Base-by-base conservation (phyloP, 169 alveolate species). In the Plasmodium berghei region DNA sequence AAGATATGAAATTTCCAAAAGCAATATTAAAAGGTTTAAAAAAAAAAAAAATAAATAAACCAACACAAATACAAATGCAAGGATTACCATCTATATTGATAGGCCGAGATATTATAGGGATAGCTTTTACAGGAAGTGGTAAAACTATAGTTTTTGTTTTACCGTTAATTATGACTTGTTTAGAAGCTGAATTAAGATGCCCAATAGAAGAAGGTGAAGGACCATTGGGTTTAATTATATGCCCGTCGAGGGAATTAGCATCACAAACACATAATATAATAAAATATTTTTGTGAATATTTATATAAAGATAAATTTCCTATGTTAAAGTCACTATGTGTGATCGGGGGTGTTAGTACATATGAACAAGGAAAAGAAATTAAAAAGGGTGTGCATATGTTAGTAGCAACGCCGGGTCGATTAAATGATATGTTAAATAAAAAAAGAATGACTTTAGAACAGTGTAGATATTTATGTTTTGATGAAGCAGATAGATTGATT, bases 341-440 rank as follows among this genome's bases (percentile, higher is more conserved):
- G 73, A 96, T 96, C 28, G 98, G 98, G 2, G 98, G 98, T 42
- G 91, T 91, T 55, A 92, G 93, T 49, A 74, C 93, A 20, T 86
- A 46, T 48, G 95, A 93, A 4, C 97, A 95, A 92, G 95, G 92
- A 49, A 48, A 72, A 59, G 89, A 77, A 28, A 69, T 96, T 18
- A 91, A 93, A 66, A 85, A 93, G 40, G 99, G 99, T 6, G 94
- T 97, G 10, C 99, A 99, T 93, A 95, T 97, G 91, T 94, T 98
- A n/a, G 98, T 98, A 22, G 99, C 99, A 24, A 98, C 99, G 6
- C 99, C 99, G 0, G 99, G 99, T 4, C 87, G 99, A 67, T 88
- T 98, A 49, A 98, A 97, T 28, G 99, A 98, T 75, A 94, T 98
- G 95, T 93, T 99, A 73, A 95, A 93, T 87, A 94, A 93, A 90